These are phyloP conservation scores for Alternaria rosae DNA, from an alignment of 2,329 filamentous ascomycete genomes.

Conservation along the genomic window DNA sequence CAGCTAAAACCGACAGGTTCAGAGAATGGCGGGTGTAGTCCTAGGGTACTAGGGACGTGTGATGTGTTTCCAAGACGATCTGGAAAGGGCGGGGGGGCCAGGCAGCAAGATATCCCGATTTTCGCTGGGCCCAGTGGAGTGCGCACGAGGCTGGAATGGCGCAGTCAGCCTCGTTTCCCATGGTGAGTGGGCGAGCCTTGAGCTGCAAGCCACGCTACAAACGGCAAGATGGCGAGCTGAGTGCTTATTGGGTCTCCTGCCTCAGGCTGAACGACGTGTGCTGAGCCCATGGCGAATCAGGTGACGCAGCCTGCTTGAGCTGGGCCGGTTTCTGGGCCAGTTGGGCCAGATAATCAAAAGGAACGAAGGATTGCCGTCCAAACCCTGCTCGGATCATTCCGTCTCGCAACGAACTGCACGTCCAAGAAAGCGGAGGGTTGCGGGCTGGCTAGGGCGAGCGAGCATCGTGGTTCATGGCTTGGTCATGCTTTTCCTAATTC, in stretches of 20 bases:
- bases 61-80: slow-evolving; percentile 34
- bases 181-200: slow-evolving; percentile 46
- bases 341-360: slow-evolving; percentile 42
- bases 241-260: slow-evolving; percentile 43
- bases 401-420: slow-evolving; percentile 27
- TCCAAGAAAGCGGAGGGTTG: slow-evolving; percentile 30
- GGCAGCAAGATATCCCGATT: slow-evolving; percentile 47
- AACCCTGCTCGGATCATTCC: slow-evolving; percentile 45
- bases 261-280: slow-evolving; percentile 37
- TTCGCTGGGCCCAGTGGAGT: slow-evolving; percentile 39
- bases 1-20: slow-evolving; percentile 34
- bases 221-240: slow-evolving; percentile 46
- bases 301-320: slow-evolving; percentile 28
- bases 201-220: slow-evolving; percentile 47
- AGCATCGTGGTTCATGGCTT: slow-evolving; percentile 30
- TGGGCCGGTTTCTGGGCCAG: slow-evolving; percentile 31
- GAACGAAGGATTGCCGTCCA: slow-evolving; percentile 37
- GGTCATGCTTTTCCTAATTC: slow-evolving; percentile 36
- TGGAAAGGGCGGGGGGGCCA: slow-evolving; percentile 39
- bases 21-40: slow-evolving; percentile 23
- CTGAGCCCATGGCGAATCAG: slow-evolving; percentile 40
- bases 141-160: slow-evolving; percentile 48
- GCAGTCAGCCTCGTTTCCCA: slow-evolving; percentile 50
- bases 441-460: slow-evolving; percentile 23
- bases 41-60: slow-evolving; percentile 29